These are phyloP conservation scores for Phoma sp. DNA, from an alignment of 2,329 filamentous ascomycete genomes.

Conservation along the genomic window DNA sequence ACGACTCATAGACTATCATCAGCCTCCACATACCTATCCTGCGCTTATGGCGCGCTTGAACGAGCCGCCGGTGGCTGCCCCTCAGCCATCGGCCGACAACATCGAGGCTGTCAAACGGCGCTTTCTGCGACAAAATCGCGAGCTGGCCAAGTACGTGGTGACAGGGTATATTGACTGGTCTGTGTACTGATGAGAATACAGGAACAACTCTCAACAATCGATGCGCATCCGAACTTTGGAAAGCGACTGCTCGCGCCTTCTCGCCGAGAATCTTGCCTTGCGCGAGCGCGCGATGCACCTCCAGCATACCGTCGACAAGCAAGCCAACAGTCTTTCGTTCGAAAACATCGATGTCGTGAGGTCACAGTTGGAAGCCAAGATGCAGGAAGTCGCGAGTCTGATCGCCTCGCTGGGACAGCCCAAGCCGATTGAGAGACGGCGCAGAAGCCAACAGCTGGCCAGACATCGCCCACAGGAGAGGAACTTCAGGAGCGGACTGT, in stretches of 20 bases:
- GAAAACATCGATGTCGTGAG: slow-evolving; percentile 74
- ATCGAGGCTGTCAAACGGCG: slow-evolving; percentile 73
- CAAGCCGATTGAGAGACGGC: slow-evolving; percentile 29
- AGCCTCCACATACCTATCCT: slow-evolving; percentile 41
- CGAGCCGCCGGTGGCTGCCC: slow-evolving; percentile 62
- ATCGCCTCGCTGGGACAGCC: slow-evolving; percentile 67
- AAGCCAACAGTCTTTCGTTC: slow-evolving; percentile 63
- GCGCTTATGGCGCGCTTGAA: slow-evolving; percentile 80
- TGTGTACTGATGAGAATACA: slow-evolving; percentile 36
- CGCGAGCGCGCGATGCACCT: slow-evolving; percentile 73
- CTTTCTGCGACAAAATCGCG: slow-evolving; percentile 82
- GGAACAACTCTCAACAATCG: slow-evolving; percentile 77
- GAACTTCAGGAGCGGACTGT: slow-evolving; percentile 60
- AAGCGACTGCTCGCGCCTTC: slow-evolving; percentile 73
- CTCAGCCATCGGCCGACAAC: slow-evolving; percentile 64
- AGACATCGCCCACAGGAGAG: slow-evolving; percentile 58
- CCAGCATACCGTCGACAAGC: slow-evolving; percentile 70
- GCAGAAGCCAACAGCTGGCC: slow-evolving; percentile 59
- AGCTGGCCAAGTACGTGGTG: slow-evolving; percentile 66
- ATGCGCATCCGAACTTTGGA: slow-evolving; percentile 78
- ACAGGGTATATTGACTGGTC: neutral
- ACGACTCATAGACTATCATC: slow-evolving; percentile 34
- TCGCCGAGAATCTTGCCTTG: slow-evolving; percentile 80
- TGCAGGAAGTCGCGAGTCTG: slow-evolving; percentile 71
- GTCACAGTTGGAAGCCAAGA: slow-evolving; percentile 72